phyloP scores from a whole-genome alignment of 129 eudicot genomes.

The Rutidosis leptorrhynchoides region DNA sequence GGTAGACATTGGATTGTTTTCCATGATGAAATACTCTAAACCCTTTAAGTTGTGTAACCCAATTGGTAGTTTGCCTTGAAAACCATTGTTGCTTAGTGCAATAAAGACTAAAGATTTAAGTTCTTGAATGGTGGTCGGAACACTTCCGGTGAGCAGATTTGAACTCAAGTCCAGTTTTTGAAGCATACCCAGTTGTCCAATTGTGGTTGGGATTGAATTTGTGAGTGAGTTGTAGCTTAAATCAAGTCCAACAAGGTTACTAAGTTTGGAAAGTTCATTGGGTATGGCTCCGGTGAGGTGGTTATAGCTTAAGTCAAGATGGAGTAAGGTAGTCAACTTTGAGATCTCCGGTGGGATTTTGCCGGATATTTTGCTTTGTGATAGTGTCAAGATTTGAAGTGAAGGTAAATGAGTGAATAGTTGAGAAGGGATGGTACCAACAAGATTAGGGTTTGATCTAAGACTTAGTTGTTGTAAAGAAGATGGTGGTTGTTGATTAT shows the following conservation, averaged over 20 bases:
- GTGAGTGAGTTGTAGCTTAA: constrained; percentile 70
- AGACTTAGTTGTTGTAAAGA: constrained; percentile 71
- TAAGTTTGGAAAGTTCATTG: constrained; percentile 34
- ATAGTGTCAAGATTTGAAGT: constrained; percentile 70
- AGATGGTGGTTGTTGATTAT: constrained; percentile 18
- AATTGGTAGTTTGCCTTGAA: constrained; percentile 49
- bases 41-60: constrained; percentile 40
- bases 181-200: constrained; percentile 58
- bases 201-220: constrained; percentile 41
- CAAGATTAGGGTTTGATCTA: constrained; percentile 57
- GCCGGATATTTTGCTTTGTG: constrained; percentile 62
- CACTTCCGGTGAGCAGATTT: constrained; percentile 47
- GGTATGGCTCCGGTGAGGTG: constrained; percentile 55
- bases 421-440: constrained; percentile 61
- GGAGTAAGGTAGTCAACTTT: constrained; percentile 40
- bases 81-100: constrained; percentile 60
- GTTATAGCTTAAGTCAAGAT: constrained; percentile 81
- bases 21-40: constrained; percentile 72
- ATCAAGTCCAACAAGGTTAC: constrained; percentile 63
- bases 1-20: constrained; percentile 62
- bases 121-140: constrained; percentile 42
- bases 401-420: constrained; percentile 46
- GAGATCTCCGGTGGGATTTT: constrained; percentile 47
- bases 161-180: constrained; percentile 87
- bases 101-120: constrained; percentile 51